Evolutionary conservation across 148 eudicot genomes (phyloP), one percentile per base, ranked within the genome.

Genomic region (Mesembryanthemum crystallinum): DNA sequence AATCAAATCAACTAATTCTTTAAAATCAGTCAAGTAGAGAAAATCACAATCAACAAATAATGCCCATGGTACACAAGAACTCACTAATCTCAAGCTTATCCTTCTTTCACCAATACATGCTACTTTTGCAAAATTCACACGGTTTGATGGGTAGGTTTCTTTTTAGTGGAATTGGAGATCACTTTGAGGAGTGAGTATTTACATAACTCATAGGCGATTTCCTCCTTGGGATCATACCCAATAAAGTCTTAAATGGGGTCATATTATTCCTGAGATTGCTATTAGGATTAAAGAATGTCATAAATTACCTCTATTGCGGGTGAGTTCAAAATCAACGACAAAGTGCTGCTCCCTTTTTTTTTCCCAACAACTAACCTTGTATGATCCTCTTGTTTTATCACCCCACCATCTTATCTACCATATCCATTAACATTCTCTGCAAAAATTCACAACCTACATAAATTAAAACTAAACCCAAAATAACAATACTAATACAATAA

Each of bases 1-100:
- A 60, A 92, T 80, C 76, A 92, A 60, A 67, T 87, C 90, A 8
- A 74, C 69, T 17, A 95, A 63, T 37, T 92, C 89, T 78, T 89
- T 88, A 39, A 95, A 78, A 72, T 95, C 99, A 45, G 47, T 73
- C 60, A 92, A 73, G 74, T 90, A 95, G 3, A 95, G 77, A 77
- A 95, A 95, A 83, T 95, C 99, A 32, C 99, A 95, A 43, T 95
- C 99, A 14, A 91, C 97, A 74, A 95, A 95, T 94, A 95, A 83
- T 0, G 99, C 99, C 99, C 99, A 95, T 9, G 4, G 74, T 84
- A 57, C 92, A 95, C 0, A 97, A 95, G 28, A 95, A 95, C 79
- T 95, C 99, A 21, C 97, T 95, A 78, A 94, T 90, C 82, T 95
- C 99, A 17, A 95, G 78, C 51, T 90, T 90, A 0, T 86, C 85